Percentiles rank a stretch among this genome's conserved stretches.
Evolutionary conservation across 1,284 basidiomycete genomes (phyloP).

Genomic region (Mycosarcoma mackinlayi): DNA sequence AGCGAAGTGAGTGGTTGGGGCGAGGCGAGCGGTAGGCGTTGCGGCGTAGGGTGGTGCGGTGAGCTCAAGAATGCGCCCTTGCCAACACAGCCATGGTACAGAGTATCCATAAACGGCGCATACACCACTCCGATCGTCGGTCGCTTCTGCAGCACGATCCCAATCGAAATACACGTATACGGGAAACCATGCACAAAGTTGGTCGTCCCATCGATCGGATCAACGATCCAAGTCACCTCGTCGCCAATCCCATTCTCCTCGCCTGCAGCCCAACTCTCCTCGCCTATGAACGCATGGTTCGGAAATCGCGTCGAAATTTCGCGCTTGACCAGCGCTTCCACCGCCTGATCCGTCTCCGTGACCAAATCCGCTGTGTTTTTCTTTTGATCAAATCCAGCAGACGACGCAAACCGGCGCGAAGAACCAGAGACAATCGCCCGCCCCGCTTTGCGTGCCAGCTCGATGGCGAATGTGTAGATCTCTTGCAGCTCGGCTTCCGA

Average conservation of each 20-base stretch:
- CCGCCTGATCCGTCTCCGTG: constrained; percentile 94
- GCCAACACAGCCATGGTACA: constrained; percentile 84
- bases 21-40: constrained; percentile 73
- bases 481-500: constrained; percentile 38
- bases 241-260: constrained; percentile 79
- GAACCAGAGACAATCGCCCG: constrained; percentile 70
- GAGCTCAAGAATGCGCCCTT: constrained; percentile 80
- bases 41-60: constrained; percentile 69
- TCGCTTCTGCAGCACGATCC: constrained; percentile 81
- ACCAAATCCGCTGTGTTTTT: constrained; percentile 74
- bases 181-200: constrained; percentile 86
- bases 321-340: constrained; percentile 84
- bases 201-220: constrained; percentile 87
- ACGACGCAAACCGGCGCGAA: constrained; percentile 65
- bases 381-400: constrained; percentile 55
- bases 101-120: constrained; percentile 83
- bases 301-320: constrained; percentile 80
- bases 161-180: constrained; percentile 88
- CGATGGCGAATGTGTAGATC: constrained; percentile 77
- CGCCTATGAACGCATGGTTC: constrained; percentile 86
- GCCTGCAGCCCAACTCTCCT: constrained; percentile 84
- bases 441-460: constrained; percentile 74
- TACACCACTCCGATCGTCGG: constrained; percentile 77
- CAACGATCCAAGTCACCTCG: constrained; percentile 90
- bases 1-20: constrained; percentile 81